Conservation (phyloP, 768 basidiomycete species). For the Tricholoma furcatifolium region DNA sequence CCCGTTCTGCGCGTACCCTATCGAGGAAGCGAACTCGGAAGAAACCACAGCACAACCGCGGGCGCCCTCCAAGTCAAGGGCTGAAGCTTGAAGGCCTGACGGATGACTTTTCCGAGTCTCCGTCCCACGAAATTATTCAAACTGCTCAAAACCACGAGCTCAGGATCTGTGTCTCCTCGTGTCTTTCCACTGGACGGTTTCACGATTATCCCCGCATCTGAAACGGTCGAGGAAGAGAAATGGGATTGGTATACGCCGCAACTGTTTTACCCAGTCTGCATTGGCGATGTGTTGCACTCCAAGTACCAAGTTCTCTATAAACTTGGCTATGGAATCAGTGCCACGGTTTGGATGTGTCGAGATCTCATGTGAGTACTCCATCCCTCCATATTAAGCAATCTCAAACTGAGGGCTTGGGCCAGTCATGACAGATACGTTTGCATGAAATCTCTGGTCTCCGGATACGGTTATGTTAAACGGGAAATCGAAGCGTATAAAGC, state of each 20-base stretch:
- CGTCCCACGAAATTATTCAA: too few relatives aligned
- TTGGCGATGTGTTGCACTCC: background rate
- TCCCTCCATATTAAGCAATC: background rate
- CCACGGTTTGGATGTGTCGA: constrained; percentile 1
- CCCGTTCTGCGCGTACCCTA: too few relatives aligned
- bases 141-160: too few relatives aligned
- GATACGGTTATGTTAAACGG: background rate
- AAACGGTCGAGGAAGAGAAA: background rate
- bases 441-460: constrained; percentile 5
- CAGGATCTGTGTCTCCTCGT: too few relatives aligned
- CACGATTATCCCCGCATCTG: background rate
- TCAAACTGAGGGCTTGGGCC: background rate
- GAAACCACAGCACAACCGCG: too few relatives aligned
- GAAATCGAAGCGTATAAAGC: background rate
- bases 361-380: background rate
- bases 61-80: too few relatives aligned
- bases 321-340: background rate
- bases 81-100: too few relatives aligned
- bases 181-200: background rate
- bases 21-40: too few relatives aligned
- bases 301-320: constrained; percentile 4
- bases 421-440: background rate
- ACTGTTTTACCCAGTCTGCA: background rate
- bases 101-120: too few relatives aligned
- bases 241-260: background rate